Conservation (phyloP, 2,329 filamentous ascomycete species). For the Passalora sequoiae region DNA sequence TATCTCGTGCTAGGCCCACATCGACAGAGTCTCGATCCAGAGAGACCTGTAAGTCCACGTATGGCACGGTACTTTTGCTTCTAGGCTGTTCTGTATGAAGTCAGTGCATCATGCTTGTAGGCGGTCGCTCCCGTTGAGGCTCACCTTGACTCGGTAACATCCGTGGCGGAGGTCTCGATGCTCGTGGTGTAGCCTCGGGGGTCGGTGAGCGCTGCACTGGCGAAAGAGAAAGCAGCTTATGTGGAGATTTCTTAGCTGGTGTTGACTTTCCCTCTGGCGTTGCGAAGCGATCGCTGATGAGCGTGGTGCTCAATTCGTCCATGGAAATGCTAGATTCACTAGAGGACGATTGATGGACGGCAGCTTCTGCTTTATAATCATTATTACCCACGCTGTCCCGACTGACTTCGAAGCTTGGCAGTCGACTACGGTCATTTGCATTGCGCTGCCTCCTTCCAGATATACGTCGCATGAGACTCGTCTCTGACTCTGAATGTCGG, state of each 20-base stretch:
- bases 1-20: slow-evolving; percentile 18
- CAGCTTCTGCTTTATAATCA: slow-evolving; percentile 10
- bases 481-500: slow-evolving; percentile 25
- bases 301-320: slow-evolving; percentile 15
- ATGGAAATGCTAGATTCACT: slow-evolving; percentile 29
- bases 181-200: slow-evolving; percentile 20
- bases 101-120: not conserved
- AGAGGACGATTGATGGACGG: slow-evolving; percentile 21
- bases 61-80: slow-evolving; percentile 17
- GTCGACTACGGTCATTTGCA: slow-evolving; percentile 19
- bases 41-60: slow-evolving; percentile 24
- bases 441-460: slow-evolving; percentile 28
- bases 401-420: slow-evolving; percentile 29
- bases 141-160: not conserved
- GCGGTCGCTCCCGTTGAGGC: not conserved
- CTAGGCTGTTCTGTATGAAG: not conserved
- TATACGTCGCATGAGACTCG: slow-evolving; percentile 27
- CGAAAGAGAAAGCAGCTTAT: slow-evolving; percentile 13
- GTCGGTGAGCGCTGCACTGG: slow-evolving; percentile 12
- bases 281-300: slow-evolving; percentile 8
- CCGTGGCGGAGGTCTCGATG: not conserved
- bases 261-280: slow-evolving; percentile 2
- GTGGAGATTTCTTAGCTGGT: slow-evolving; percentile 6
- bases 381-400: slow-evolving; percentile 26
- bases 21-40: slow-evolving; percentile 25